Evolutionary conservation across 192 early-diverging fungal species (phyloP), one percentile per base, ranked within the genome.

Genomic region (Coemansia sp.): DNA sequence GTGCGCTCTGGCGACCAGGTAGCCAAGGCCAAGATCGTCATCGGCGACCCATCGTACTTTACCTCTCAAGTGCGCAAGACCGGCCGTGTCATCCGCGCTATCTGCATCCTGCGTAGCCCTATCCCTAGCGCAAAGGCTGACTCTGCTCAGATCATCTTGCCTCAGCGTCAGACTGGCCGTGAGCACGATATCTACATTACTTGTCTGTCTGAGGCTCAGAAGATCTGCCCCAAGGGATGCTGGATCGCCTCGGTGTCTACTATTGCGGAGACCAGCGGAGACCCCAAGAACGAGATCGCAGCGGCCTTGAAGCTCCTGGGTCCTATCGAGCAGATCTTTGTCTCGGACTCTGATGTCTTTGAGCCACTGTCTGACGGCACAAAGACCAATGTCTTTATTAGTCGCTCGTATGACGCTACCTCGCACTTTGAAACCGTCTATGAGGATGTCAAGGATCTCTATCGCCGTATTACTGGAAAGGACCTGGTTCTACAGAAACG

Each of bases 401-500:
- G 93, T 69, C 91, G 92, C 69, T 96, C 94, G 23, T 99, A 98
- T 81, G 98, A 99, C 85, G 95, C 98, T 38, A 96, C 97, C 28
- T 95, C 93, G 44, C 97, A 99, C 88, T 99, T 98, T 90, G 98
- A 96, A 85, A 96, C 98, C 55, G 92, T 97, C 33, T 96, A 94
- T 76, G 91, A 94, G 57, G 98, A 99, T 74, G 95, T 99, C 57
- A 94, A 95, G 86, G 87, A 90, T 74, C 85, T 99, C 58, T 99
- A 98, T 85, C 85, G 85, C 66, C 91, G 92, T 49, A 76, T 92
- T 60, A 91, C 91, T 4, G 92, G 91, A 61, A 85, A 89, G 39
- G 88, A 90, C 17, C 81, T 94, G 53, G 88, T 88, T n/a, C 72
- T 94, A 61, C 87, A 92, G 89, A 88, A 92, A 76, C 87, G 89